Evolutionary conservation across 805 yeast species (phyloP), one percentile per base, ranked within the genome.

Genomic region (Zygosaccharomyces lentus): DNA sequence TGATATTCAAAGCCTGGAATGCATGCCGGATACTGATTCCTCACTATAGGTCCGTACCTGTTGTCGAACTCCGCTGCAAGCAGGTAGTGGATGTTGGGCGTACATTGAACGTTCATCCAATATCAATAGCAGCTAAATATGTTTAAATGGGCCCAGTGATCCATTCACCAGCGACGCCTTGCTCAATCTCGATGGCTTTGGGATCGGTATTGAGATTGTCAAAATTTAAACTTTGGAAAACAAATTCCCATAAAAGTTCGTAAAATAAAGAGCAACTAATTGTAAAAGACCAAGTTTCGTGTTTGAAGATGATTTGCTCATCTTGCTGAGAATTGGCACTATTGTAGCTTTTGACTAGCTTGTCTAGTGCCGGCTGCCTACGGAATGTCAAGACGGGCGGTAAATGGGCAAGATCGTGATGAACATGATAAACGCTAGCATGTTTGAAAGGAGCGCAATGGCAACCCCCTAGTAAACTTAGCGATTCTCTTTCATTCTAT

Each of bases 11-110:
- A 62, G 1, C 72, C 72, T 0, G 76, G 65, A 2, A 70, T 60
- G 38, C 56, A 59, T 10, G 56, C 47, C 0, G 95, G 91, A 42
- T 75, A 72, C 56, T 82, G 89, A 52, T 77, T 76, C 43, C 70
- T 70, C 26, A 88, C 65, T 3, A 77, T 69, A 0, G 93, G 82
- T 0, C 96, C 96, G 45, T 78, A 71, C 55, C 78, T 82, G 51
- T 82, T 79, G 61, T 88, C 93, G 62, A 88, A 89, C 65, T 85
- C 90, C 1, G 91, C 85, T 5, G 88, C 74, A 26, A 87, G 55
- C 17, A 84, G 72, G 57, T 73, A 82, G 43, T 76, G 77, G 12
- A 77, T 76, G 54, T 79, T 75, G 26, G 57, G 17, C 34, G 37
- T 41, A 16, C 43, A 35, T 26, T 42, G 30, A 4, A 19, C 24